Conservation (phyloP, 176 grass and related monocot species). For the Cocos nucifera region DNA sequence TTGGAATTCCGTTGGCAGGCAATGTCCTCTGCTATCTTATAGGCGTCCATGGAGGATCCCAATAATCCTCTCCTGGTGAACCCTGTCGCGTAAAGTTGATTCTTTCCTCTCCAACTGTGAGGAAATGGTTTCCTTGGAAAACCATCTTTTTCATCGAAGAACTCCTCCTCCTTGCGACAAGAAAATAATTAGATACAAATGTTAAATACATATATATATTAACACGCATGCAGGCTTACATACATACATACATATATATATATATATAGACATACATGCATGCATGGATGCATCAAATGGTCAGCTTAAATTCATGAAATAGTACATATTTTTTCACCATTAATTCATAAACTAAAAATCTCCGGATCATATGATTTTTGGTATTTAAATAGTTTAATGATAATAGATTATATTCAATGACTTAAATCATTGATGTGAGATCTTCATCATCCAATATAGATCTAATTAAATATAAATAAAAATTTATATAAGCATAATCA, state of each 20-base stretch:
- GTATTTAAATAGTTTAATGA: no score
- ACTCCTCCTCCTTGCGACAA: slow-evolving; percentile 37
- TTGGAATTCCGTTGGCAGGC: slow-evolving; percentile 31
- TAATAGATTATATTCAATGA: no score
- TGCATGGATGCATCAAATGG: neutral
- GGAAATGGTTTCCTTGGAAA: slow-evolving; percentile 51
- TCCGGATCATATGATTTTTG: no score
- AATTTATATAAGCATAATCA: no score
- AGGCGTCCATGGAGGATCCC: slow-evolving; percentile 62
- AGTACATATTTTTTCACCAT: no score
- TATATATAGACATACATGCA: no score
- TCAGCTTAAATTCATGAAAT: neutral
- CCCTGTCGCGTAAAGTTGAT: slow-evolving; percentile 58
- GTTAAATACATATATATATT: neutral
- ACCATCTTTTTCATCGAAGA: slow-evolving; percentile 56
- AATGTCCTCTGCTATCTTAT: slow-evolving; percentile 53
- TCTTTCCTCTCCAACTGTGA: slow-evolving; percentile 66
- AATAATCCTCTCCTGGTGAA: slow-evolving; percentile 58
- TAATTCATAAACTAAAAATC: no score
- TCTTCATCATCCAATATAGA: no score
- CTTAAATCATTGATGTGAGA: no score
- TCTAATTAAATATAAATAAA: no score
- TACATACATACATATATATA: no score
- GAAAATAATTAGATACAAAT: neutral
- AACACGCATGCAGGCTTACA: neutral